Evolutionary conservation across 257 asterid genomes (phyloP).

Genomic region (Cruciata laevipes): DNA sequence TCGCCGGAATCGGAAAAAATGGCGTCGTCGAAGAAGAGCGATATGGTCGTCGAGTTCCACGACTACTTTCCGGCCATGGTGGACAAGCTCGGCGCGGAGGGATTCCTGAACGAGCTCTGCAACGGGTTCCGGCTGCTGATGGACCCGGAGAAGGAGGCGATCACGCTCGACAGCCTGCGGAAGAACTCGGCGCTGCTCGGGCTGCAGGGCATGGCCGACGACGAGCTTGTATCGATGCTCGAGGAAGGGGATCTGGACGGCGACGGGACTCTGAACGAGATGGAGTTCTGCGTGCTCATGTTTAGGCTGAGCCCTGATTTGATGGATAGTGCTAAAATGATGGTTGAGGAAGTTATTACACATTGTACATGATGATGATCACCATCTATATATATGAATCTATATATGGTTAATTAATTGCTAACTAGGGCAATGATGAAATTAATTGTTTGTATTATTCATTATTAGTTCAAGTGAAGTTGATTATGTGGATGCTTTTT

Average conservation of each 20-base stretch:
- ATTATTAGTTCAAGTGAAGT: not conserved
- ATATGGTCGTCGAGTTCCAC: slow-evolving; percentile 35
- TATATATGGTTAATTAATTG: too few relatives aligned
- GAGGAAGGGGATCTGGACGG: slow-evolving; percentile 72
- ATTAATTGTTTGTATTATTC: not conserved
- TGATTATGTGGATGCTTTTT: not conserved
- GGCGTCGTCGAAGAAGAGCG: slow-evolving; percentile 1
- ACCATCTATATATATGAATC: not conserved
- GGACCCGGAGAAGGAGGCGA: slow-evolving; percentile 44
- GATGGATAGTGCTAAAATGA: slow-evolving; percentile 38
- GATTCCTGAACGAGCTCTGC: slow-evolving; percentile 55
- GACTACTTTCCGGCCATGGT: slow-evolving; percentile 75
- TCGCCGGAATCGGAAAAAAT: not conserved
- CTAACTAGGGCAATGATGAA: not conserved
- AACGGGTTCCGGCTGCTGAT: slow-evolving; percentile 52
- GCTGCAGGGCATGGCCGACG: slow-evolving; percentile 36
- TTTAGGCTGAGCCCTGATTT: slow-evolving; percentile 63
- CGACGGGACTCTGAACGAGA: slow-evolving; percentile 49
- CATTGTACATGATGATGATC: not conserved
- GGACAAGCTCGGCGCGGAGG: slow-evolving; percentile 60
- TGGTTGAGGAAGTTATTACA: slow-evolving; percentile 17
- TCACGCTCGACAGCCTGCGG: slow-evolving; percentile 72
- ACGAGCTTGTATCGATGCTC: slow-evolving; percentile 45
- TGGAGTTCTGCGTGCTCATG: slow-evolving; percentile 77
- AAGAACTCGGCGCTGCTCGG: slow-evolving; percentile 40